Conservation (phyloP, 1,284 basidiomycete species). For the Gymnopus androsaceus region DNA sequence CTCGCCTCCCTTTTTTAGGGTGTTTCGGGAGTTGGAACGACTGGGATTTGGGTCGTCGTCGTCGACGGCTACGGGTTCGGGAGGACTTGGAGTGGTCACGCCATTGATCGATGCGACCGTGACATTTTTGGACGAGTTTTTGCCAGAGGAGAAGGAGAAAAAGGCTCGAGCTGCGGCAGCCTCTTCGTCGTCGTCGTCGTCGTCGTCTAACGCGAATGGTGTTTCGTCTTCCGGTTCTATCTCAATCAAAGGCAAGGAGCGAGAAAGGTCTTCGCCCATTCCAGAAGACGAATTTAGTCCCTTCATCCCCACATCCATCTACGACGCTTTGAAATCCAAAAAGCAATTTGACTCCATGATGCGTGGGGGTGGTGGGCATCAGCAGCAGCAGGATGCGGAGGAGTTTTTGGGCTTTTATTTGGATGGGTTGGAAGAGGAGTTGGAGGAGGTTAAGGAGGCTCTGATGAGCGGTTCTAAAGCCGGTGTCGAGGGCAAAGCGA, state of each 20-base stretch:
- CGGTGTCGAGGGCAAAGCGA: background rate
- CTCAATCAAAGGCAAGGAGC: constrained; percentile 37
- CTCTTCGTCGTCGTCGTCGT: background rate
- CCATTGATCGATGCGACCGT: constrained; percentile 86
- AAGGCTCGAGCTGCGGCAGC: constrained; percentile 14
- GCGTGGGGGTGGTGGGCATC: too few relatives aligned
- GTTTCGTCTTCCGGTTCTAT: constrained; percentile 5
- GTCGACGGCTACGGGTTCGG: too few relatives aligned
- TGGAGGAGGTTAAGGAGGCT: constrained; percentile 34
- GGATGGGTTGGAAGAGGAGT: constrained; percentile 93
- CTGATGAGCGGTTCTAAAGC: background rate
- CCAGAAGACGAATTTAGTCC: constrained; percentile 56
- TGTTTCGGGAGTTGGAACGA: constrained; percentile 76
- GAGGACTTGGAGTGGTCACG: constrained; percentile 27
- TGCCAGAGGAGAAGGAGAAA: constrained; percentile 29
- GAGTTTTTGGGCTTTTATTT: constrained; percentile 98
- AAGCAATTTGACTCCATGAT: constrained; percentile 93
- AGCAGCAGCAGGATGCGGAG: constrained; percentile 94
- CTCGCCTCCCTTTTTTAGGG: constrained; percentile 81
- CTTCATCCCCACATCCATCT: constrained; percentile 89
- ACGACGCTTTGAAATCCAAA: constrained; percentile 95
- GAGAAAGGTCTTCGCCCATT: constrained; percentile 30
- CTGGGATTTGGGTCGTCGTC: too few relatives aligned
- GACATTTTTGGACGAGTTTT: constrained; percentile 82
- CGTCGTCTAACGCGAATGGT: background rate